A percentile compares a stretch with the other conserved stretches of the same genome.
Conservation (phyloP, 176 grass and related monocot species). For the Juncus effusus region DNA sequence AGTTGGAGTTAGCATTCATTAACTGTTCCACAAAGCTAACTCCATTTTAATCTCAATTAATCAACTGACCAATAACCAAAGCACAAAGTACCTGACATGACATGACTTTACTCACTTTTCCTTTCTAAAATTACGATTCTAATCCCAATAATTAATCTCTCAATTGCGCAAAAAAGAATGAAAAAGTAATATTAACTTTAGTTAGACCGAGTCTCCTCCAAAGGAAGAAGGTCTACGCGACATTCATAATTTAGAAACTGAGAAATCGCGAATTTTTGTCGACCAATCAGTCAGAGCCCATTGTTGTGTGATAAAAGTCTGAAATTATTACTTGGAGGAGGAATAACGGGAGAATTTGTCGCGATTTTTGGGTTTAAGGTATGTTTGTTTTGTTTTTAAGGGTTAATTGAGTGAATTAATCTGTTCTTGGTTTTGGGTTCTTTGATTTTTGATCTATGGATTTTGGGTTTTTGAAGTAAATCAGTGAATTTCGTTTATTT, state of each 20-base stretch:
- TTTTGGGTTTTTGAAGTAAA: not conserved
- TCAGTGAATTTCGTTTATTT: not conserved
- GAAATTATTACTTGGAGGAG: not conserved
- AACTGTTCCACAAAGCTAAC: no score
- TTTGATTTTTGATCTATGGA: not conserved
- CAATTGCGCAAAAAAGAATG: no score
- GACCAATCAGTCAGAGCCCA: not conserved
- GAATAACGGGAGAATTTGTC: not conserved
- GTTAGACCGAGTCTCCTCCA: conserved; percentile 40
- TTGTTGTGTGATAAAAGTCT: not conserved
- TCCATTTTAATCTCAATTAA: no score
- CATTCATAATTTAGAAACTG: conserved; percentile 23
- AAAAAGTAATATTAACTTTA: conserved; percentile 3
- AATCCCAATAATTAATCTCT: no score
- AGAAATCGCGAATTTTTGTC: conserved; percentile 7
- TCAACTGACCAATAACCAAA: no score
- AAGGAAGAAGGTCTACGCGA: conserved; percentile 42
- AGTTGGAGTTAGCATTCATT: no score
- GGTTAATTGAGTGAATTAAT: not conserved
- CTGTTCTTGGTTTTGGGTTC: not conserved
- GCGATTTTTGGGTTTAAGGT: conserved; percentile 7
- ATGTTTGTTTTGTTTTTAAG: conserved; percentile 8
- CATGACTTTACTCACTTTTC: no score
- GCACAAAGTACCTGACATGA: no score
- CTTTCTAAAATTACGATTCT: no score